Conservation (phyloP, 192 early-diverging fungal species). For the Pecoramyces ruminantium region DNA sequence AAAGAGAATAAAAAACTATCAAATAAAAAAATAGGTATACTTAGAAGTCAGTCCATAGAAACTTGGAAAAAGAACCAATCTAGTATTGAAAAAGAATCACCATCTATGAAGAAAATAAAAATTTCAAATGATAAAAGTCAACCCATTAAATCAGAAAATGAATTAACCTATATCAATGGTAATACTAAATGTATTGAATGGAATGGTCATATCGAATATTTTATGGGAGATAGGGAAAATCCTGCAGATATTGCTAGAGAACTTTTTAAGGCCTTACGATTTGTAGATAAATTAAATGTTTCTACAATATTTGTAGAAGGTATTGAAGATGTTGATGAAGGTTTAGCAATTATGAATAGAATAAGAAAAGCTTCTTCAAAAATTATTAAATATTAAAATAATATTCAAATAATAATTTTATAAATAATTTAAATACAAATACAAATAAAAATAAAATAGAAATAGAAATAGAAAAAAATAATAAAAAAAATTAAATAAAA, state of each 20-base stretch:
- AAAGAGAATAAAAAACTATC: too few relatives aligned
- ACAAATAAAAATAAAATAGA: too few relatives aligned
- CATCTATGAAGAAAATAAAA: not conserved
- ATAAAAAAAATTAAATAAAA: too few relatives aligned
- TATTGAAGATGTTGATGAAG: conserved; percentile 68
- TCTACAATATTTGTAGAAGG: conserved; percentile 79
- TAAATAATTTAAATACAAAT: too few relatives aligned
- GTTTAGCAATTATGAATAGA: conserved; percentile 93
- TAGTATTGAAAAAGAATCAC: not conserved
- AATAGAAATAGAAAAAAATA: too few relatives aligned
- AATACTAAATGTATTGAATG: not conserved
- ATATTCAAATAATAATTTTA: too few relatives aligned
- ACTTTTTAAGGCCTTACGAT: conserved; percentile 67
- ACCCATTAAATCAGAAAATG: not conserved
- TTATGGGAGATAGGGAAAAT: conserved; percentile 27
- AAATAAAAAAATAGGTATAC: not conserved
- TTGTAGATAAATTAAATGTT: conserved; percentile 47
- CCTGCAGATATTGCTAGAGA: conserved; percentile 50
- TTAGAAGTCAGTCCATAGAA: not conserved
- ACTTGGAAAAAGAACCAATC: not conserved
- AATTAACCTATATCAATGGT: not conserved
- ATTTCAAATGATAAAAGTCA: not conserved
- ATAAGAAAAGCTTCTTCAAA: conserved; percentile 73
- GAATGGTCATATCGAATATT: conserved; percentile 11
- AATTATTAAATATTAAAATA: not conserved